These are phyloP conservation scores for Begonia masoniana DNA, from an alignment of 306 rosid genomes.

Conservation along the genomic window DNA sequence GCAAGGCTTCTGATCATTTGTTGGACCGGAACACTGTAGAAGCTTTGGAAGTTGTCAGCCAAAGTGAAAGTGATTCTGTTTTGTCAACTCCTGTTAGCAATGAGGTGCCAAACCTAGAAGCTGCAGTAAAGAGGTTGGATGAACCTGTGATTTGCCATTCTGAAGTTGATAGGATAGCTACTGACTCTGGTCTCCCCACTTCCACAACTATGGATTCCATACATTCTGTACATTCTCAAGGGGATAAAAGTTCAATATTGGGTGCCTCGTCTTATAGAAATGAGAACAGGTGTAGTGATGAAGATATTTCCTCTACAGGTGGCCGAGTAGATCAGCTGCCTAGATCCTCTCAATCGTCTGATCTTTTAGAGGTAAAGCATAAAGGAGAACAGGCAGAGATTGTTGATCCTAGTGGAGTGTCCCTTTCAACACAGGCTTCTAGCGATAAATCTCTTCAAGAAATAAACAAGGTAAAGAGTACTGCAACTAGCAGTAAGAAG, in stretches of 20 bases:
- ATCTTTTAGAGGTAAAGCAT: constrained; percentile 21
- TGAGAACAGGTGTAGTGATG: constrained; percentile 12
- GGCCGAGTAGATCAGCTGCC: constrained; percentile 18
- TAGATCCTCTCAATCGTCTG: constrained; percentile 11
- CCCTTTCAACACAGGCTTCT: constrained; percentile 23
- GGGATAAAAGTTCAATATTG: constrained; percentile 1
- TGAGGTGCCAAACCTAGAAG: constrained; percentile 14
- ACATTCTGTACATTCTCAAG: constrained; percentile 10
- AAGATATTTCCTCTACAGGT: constrained; percentile 16
- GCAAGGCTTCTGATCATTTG: constrained; percentile 10
- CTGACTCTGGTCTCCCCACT: constrained; percentile 14
- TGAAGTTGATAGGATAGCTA: constrained; percentile 18
- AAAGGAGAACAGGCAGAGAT: constrained; percentile 32
- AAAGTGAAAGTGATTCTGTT: constrained; percentile 17
- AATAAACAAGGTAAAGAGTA: constrained; percentile 35
- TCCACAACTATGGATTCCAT: constrained; percentile 15
- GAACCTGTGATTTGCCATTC: constrained; percentile 22
- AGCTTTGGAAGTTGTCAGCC: constrained; percentile 14
- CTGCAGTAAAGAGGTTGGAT: constrained; percentile 16
- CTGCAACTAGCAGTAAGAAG: constrained; percentile 33
- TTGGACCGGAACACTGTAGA: constrained; percentile 10
- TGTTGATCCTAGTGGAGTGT: constrained; percentile 16
- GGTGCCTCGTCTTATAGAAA: constrained; percentile 22
- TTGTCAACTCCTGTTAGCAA: constrained; percentile 12
- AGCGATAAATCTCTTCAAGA: constrained; percentile 48